Evolutionary conservation across 129 eudicot genomes (phyloP), one percentile per base, ranked within the genome.

Genomic region (Solidago caesia): DNA sequence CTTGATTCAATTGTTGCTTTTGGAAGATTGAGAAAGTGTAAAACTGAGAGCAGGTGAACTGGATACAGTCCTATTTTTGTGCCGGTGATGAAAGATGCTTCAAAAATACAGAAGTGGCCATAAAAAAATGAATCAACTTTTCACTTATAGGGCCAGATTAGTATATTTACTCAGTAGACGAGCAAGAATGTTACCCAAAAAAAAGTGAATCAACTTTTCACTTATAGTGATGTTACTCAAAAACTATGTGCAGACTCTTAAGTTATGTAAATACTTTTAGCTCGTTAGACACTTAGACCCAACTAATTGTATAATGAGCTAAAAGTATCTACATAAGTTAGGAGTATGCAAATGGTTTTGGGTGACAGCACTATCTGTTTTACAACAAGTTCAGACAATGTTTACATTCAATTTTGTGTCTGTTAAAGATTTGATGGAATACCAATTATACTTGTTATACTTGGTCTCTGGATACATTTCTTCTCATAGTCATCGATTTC

Each of bases 61-160:
- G 14, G 11, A 12, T 21, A 53, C 15, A 41, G 44, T 43, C 57
- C 66, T 6, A 58, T 26, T 16, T 42, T 43, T 72, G 53, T 43
- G 41, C 60, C 46, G 47, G 65, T 42, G 15, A 62, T 60, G 33
- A 46, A 51, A 16, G 66, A 62, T 25, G 59, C 29, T 74, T 61
- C n/a, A 27, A 12, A 21, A 29, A 44, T 14, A 63, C 6, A 48
- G 59, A 67, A 58, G 33, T n/a, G 11, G 41, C 61, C 12, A 7
- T 14, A 51, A 21, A 70, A 12, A 13, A 7, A 48, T 7, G 13
- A 45, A 57, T 72, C 45, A 58, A 72, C 56, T 44, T 44, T 39
- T 74, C 44, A 74, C 21, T 64, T 52, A 43, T 49, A 64, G 62
- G 72, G 72, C 53, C 12, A 48, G 47, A 64, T 64, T 39, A 21